These are phyloP conservation scores for Plasmodium cynomolgi DNA, from an alignment of 169 alveolate species.

Conservation along the genomic window DNA sequence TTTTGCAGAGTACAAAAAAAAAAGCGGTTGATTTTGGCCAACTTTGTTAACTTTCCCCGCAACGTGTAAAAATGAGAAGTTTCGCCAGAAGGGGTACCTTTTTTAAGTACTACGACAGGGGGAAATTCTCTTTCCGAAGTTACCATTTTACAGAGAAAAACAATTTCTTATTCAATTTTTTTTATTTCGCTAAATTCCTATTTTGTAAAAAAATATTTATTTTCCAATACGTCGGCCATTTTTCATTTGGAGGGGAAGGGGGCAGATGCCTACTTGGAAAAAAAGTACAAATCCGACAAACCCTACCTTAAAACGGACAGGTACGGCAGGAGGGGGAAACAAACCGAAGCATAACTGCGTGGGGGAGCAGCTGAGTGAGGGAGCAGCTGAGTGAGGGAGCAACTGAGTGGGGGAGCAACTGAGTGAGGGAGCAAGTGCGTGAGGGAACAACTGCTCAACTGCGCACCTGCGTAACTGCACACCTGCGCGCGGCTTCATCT, in stretches of 20 bases:
- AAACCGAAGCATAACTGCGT: not conserved
- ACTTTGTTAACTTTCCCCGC: not conserved
- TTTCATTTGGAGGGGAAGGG: constrained; percentile 40
- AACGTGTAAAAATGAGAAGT: not conserved
- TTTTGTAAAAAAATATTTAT: constrained; percentile 26
- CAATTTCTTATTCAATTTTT: constrained; percentile 9
- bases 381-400: not conserved
- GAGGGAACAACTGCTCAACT: not conserved
- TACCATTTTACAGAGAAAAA: not conserved
- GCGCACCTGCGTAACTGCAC: not conserved
- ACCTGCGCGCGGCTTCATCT: not conserved
- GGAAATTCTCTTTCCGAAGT: not conserved
- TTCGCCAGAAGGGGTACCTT: not conserved
- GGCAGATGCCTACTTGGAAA: constrained; percentile 41
- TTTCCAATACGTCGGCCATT: constrained; percentile 9
- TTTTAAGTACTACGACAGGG: not conserved
- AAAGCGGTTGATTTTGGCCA: not conserved
- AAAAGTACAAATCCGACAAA: constrained; percentile 40
- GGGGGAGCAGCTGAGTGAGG: not conserved
- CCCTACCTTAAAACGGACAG: constrained; percentile 62
- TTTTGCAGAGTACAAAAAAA: not conserved
- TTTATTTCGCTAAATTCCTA: constrained; percentile 43
- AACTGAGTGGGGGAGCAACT: not conserved
- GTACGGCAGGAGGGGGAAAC: not conserved
- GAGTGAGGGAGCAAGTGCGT: not conserved